Evolutionary conservation across 306 rosid species (phyloP), one percentile per base, ranked within the genome.

Genomic region (Glycyrrhiza uralensis): DNA sequence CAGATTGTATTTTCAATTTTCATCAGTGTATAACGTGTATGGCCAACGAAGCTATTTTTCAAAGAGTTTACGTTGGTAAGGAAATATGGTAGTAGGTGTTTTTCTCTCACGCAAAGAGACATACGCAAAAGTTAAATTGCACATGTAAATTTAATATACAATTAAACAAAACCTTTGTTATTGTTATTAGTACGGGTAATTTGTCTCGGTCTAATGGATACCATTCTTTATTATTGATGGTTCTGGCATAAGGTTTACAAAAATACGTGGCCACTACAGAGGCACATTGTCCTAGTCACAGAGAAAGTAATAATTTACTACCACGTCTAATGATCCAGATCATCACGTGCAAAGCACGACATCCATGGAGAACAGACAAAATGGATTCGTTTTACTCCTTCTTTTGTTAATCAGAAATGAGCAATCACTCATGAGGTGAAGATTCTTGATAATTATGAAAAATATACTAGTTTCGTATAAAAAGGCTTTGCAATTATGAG

Each of bases 271-370:
- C 55, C 71, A 59, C 54, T 64, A 41, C 32, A 73, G 72, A 32
- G 76, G 49, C 89, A 78, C 86, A 80, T 85, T 80, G 86, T 75
- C 86, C 88, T 33, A 76, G 81, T 51, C 19, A 39, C 36, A 49
- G 26, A 19, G 42, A 51, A 23, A 65, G 57, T 77, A 61, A 75
- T 78, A 76, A 72, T 47, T 69, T 81, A 76, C 62, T 81, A 76
- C 62, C 42, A 59, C 23, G 32, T 82, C 74, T 42, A n/a, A 39
- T 67, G 81, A 83, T 71, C 59, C 41, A 82, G 65, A 75, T 89
- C 92, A 75, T 89, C 92, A 86, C 89, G 92, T 86, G 97, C 76
- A 67, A 33, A 19, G 90, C 96, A 82, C 86, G 80, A 57, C 29
- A 79, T 77, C 79, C 79, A 73, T 39, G 69, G 79, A 54, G 82